These are phyloP conservation scores for Neurospora sp. DNA, from an alignment of 2,329 filamentous ascomycete genomes.

Conservation along the genomic window DNA sequence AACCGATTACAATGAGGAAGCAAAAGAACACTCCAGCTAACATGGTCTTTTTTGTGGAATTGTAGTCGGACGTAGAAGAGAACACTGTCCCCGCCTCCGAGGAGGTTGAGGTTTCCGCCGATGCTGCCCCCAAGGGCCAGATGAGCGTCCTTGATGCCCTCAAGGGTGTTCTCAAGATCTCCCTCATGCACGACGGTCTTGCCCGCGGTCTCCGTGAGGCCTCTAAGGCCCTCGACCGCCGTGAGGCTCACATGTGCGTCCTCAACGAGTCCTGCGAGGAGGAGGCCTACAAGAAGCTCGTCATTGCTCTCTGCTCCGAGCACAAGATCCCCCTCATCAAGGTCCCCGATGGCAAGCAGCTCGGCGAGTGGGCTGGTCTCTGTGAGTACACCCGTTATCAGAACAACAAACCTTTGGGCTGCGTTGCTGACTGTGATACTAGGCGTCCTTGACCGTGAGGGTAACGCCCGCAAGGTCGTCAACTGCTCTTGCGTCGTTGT, in stretches of 20 bases:
- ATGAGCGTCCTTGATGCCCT: conserved; percentile 98
- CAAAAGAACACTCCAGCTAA: conserved; percentile 12
- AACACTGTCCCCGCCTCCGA: conserved; percentile 71
- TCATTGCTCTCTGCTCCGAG: conserved; percentile 96
- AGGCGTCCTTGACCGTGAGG: conserved; percentile 98
- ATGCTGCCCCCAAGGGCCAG: conserved; percentile 77
- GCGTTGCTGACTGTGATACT: conserved; percentile 8
- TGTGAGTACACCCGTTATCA: conserved; percentile 58
- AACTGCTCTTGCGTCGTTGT: conserved; percentile 99
- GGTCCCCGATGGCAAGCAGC: conserved; percentile 98
- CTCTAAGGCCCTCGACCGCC: conserved; percentile 95
- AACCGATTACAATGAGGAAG: conserved; percentile 1
- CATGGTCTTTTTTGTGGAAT: conserved; percentile 14
- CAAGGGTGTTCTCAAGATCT: conserved; percentile 97
- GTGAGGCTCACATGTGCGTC: conserved; percentile 99
- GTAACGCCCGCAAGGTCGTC: conserved; percentile 99
- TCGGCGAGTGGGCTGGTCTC: conserved; percentile 99
- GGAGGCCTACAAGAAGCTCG: conserved; percentile 99
- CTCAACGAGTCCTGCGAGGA: conserved; percentile 99
- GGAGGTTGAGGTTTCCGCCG: conserved; percentile 94
- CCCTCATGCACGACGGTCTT: conserved; percentile 98
- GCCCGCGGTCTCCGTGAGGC: conserved; percentile 97
- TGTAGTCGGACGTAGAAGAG: conserved; percentile 99
- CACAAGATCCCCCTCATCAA: conserved; percentile 99
- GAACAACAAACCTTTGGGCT: not conserved